Evolutionary conservation across 1,139 yeast species (phyloP), one percentile per base, ranked within the genome.

Genomic region (Nakaseomyces nivariensis): DNA sequence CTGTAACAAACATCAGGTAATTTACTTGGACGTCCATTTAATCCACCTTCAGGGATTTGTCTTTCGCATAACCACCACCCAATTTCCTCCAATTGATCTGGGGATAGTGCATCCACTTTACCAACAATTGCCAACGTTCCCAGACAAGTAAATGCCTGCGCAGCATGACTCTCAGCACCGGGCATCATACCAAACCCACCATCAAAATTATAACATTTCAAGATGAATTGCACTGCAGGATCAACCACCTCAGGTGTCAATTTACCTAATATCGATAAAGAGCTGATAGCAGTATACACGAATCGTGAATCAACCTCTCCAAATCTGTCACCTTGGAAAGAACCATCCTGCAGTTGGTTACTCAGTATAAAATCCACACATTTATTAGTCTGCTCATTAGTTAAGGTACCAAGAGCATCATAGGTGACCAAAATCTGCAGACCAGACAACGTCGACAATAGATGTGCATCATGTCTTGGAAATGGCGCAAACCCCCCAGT

Each of bases 101-200:
- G 45, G 1, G 66, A 58, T 52, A 78, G 63, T 13, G 67, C 67
- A 52, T 79, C 76, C 43, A 92, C 66, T n/a, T 75, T 71, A 43
- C 76, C 77, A 11, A 81, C 74, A 11, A 92, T 82, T 2, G 88
- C 84, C 47, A 94, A 71, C 0, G 95, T 76, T 0, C 85, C 98
- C 1, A 92, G 67, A 56, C 96, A 89, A 0, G 95, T 85, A 60
- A 88, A 89, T 0, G 85, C 88, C 69, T 88, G 96, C 0, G 97
- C 97, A 1, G 96, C 83, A 67, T 92, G 99, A 47, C 94, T 81
- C 64, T 92, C 99, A 0, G 96, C 90, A 0, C 96, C 97, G 0
- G 98, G 98, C 8, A 81, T 80, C 69, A 87, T 72, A 0, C 98
- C 98, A 71, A 86, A 92, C 0, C 96, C 96, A 4, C 98, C 99